Conservation (phyloP, 1,284 basidiomycete species). For the Rhodotorula sp. region DNA sequence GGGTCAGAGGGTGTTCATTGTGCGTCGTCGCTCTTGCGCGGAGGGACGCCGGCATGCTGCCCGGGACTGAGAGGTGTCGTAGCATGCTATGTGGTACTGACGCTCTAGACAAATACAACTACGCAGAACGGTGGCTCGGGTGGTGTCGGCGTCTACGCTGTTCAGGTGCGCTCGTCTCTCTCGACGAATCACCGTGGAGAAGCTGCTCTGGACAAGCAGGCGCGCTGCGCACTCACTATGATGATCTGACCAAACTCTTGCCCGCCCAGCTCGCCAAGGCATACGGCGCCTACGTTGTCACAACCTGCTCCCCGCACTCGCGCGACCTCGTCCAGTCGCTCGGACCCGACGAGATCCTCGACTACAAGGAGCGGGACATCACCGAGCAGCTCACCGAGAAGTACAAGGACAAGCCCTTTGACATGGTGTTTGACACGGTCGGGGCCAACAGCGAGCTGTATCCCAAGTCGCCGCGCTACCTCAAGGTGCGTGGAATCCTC, state of each 20-base stretch:
- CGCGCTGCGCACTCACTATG: too few species aligned
- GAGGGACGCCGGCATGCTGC: fast-evolving
- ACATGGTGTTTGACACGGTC: constrained; percentile 45
- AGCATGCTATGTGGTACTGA: background rate
- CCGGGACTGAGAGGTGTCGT: too few species aligned
- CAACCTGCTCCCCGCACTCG: constrained; percentile 61
- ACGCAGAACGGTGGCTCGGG: constrained; percentile 64
- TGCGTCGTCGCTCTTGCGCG: background rate
- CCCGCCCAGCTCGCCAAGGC: constrained; percentile 62
- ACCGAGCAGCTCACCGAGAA: constrained; percentile 53
- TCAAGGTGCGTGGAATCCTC: constrained; percentile 29
- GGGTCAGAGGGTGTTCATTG: constrained; percentile 57
- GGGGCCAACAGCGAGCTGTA: constrained; percentile 21
- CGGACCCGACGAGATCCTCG: constrained; percentile 59
- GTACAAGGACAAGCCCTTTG: constrained; percentile 46
- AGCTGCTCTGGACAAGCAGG: background rate
- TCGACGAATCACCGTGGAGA: background rate
- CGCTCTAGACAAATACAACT: too few species aligned
- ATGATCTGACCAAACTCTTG: background rate
- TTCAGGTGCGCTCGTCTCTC: constrained; percentile 45
- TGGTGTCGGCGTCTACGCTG: constrained; percentile 63
- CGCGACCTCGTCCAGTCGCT: constrained; percentile 53
- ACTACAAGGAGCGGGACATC: constrained; percentile 61
- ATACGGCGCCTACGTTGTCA: constrained; percentile 61
- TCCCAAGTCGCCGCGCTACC: constrained; percentile 43